Conservation (phyloP, 2,329 filamentous ascomycete genomes). For the Colletotrichum sp. region DNA sequence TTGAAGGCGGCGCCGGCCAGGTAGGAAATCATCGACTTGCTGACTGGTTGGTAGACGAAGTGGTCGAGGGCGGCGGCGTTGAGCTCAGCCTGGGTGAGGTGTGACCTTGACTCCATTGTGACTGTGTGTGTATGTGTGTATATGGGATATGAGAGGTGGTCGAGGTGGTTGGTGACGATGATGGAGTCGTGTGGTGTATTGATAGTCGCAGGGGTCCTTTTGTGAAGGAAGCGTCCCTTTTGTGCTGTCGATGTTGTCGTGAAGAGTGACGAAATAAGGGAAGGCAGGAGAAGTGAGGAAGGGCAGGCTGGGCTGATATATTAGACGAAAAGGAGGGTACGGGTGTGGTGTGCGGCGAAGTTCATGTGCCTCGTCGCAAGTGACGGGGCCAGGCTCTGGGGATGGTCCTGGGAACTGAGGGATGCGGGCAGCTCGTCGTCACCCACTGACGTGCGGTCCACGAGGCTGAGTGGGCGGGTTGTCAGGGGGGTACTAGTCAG, state of each 20-base stretch:
- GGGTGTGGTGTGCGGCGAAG: slow-evolving; percentile 32
- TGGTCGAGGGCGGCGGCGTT: slow-evolving; percentile 80
- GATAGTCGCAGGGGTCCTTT: slow-evolving; percentile 22
- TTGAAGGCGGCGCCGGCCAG: slow-evolving; percentile 75
- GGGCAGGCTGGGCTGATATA: slow-evolving; percentile 21
- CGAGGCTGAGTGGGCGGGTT: slow-evolving; percentile 42
- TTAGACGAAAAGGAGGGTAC: slow-evolving; percentile 21
- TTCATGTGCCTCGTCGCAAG: slow-evolving; percentile 24
- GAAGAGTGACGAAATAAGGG: slow-evolving; percentile 8
- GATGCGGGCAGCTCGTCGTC: slow-evolving; percentile 31
- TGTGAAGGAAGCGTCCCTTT: slow-evolving; percentile 30
- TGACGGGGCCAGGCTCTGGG: slow-evolving; percentile 4
- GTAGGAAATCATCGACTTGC: slow-evolving; percentile 77
- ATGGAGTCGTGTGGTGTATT: neutral
- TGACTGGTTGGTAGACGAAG: slow-evolving; percentile 80
- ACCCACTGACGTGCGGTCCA: slow-evolving; percentile 47
- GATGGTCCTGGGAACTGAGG: slow-evolving; percentile 17
- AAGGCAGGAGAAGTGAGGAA: neutral
- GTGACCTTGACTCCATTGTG: slow-evolving; percentile 52
- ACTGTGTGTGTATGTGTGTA: slow-evolving; percentile 30
- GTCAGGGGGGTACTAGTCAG: slow-evolving; percentile 11
- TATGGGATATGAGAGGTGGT: slow-evolving; percentile 17
- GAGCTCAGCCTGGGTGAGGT: slow-evolving; percentile 57
- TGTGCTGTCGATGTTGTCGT: slow-evolving; percentile 7
- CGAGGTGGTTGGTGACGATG: slow-evolving; percentile 23